phyloP scores from a whole-genome alignment of 2,329 filamentous ascomycete species.

The Colletotrichum sojae region DNA sequence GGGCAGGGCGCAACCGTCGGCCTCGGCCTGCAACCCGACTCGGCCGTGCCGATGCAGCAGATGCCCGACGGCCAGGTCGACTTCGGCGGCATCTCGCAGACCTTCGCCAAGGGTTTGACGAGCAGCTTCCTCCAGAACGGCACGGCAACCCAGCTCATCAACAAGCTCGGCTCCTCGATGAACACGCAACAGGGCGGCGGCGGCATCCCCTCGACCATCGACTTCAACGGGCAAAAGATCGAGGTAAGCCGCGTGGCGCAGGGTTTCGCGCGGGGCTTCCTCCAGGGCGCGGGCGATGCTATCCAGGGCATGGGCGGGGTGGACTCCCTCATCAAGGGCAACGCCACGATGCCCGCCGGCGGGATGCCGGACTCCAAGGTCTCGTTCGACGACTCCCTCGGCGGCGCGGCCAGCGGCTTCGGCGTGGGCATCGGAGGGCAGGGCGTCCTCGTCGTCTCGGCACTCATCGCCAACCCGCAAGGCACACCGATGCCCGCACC shows the following conservation, averaged over 20 bases:
- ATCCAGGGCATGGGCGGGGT: constrained; percentile 51
- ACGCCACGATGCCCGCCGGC: constrained; percentile 41
- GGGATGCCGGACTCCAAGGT: constrained; percentile 45
- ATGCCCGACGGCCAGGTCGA: constrained; percentile 44
- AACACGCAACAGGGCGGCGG: constrained; percentile 11
- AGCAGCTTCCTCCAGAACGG: constrained; percentile 52
- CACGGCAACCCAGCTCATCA: constrained; percentile 46
- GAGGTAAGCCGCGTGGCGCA: constrained; percentile 49
- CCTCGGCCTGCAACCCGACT: constrained; percentile 47
- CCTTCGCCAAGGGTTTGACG: constrained; percentile 47
- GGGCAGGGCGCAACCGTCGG: constrained; percentile 47
- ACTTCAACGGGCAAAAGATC: constrained; percentile 36
- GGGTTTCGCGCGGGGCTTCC: constrained; percentile 52
- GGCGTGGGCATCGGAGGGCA: constrained; percentile 53
- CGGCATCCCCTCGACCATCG: constrained; percentile 41
- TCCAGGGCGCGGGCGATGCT: constrained; percentile 52
- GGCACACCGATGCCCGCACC: constrained; percentile 1
- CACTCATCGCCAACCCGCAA: constrained; percentile 46
- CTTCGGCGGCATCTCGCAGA: constrained; percentile 44
- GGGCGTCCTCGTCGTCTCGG: constrained; percentile 49
- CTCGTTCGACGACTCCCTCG: constrained; percentile 52
- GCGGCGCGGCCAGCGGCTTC: constrained; percentile 52
- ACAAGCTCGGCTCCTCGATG: constrained; percentile 20
- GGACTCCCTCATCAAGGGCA: constrained; percentile 49
- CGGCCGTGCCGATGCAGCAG: constrained; percentile 34